phyloP scores from a whole-genome alignment of 2,329 filamentous ascomycete species.

The Dactylonectria macrodidyma region DNA sequence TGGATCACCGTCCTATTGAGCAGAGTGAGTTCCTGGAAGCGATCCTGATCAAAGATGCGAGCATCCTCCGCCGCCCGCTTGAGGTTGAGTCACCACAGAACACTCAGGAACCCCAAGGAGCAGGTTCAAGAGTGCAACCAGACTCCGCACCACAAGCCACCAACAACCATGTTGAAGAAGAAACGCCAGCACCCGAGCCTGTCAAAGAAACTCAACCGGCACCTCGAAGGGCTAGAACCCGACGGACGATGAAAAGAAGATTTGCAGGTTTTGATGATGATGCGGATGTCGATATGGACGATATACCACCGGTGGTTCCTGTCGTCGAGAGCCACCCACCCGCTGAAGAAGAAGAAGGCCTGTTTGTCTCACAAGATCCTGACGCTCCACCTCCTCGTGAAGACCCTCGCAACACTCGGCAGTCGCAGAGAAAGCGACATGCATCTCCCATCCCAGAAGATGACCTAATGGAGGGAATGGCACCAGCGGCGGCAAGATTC shows the following conservation, averaged over 20 bases:
- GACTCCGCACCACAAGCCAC: slow-evolving; percentile 21
- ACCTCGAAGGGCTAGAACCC: slow-evolving; percentile 44
- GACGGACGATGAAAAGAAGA: slow-evolving; percentile 64
- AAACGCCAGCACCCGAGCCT: slow-evolving; percentile 32
- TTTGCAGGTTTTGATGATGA: slow-evolving; percentile 81
- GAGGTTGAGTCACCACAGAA: slow-evolving; percentile 59
- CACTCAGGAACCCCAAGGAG: slow-evolving; percentile 38
- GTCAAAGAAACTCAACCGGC: slow-evolving; percentile 42
- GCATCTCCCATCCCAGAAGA: slow-evolving; percentile 61
- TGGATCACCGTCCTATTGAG: slow-evolving; percentile 87
- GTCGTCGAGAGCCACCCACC: slow-evolving; percentile 20
- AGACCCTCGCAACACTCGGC: slow-evolving; percentile 36
- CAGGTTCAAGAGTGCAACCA: slow-evolving; percentile 6
- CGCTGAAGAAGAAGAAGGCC: slow-evolving; percentile 58
- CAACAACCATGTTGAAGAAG: slow-evolving; percentile 24
- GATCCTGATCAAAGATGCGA: slow-evolving; percentile 85
- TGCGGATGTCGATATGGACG: slow-evolving; percentile 56
- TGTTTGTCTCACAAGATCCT: slow-evolving; percentile 71
- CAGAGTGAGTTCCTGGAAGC: slow-evolving; percentile 94
- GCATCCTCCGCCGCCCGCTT: slow-evolving; percentile 78
- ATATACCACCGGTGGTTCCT: slow-evolving; percentile 32
- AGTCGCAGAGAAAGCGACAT: slow-evolving; percentile 62
- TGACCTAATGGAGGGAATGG: slow-evolving; percentile 79
- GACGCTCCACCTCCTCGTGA: slow-evolving; percentile 43
- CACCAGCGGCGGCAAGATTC: slow-evolving; percentile 82